These are phyloP conservation scores for Candida nanaspora DNA, from an alignment of 805 yeast species.

Conservation along the genomic window DNA sequence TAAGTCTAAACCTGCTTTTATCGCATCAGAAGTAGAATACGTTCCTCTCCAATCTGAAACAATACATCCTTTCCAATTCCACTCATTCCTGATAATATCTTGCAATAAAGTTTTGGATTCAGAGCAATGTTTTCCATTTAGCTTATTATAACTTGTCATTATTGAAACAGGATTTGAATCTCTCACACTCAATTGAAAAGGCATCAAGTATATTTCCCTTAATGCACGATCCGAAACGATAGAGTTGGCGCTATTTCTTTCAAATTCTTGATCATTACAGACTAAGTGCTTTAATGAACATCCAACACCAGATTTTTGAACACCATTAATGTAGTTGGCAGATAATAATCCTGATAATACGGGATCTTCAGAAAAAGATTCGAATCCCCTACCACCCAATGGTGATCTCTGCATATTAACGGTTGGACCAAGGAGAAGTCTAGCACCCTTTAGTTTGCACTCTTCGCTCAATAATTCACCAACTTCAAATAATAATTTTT, in stretches of 20 bases:
- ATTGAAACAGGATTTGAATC: slow-evolving; percentile 45
- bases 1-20: slow-evolving; percentile 51
- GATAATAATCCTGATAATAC: slow-evolving; percentile 37
- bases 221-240: slow-evolving; percentile 52
- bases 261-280: slow-evolving; percentile 56
- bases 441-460: slow-evolving; percentile 36
- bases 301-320: slow-evolving; percentile 42
- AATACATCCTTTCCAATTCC: slow-evolving; percentile 48
- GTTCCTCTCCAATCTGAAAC: slow-evolving; percentile 66
- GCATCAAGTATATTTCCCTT: slow-evolving; percentile 57
- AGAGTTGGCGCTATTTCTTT: slow-evolving; percentile 41
- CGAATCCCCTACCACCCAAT: slow-evolving; percentile 38
- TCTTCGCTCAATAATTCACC: slow-evolving; percentile 37
- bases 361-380: slow-evolving; percentile 37
- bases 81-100: slow-evolving; percentile 45
- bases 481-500: slow-evolving; percentile 27
- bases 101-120: slow-evolving; percentile 36
- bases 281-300: slow-evolving; percentile 60
- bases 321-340: slow-evolving; percentile 44
- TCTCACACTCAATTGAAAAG: slow-evolving; percentile 53
- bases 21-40: slow-evolving; percentile 37
- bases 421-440: slow-evolving; percentile 29
- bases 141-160: slow-evolving; percentile 59
- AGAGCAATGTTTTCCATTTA: slow-evolving; percentile 54
- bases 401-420: slow-evolving; percentile 37